Evolutionary conservation across 495 filamentous ascomycete species (phyloP).

Genomic region (Bacidia gigantensis): DNA sequence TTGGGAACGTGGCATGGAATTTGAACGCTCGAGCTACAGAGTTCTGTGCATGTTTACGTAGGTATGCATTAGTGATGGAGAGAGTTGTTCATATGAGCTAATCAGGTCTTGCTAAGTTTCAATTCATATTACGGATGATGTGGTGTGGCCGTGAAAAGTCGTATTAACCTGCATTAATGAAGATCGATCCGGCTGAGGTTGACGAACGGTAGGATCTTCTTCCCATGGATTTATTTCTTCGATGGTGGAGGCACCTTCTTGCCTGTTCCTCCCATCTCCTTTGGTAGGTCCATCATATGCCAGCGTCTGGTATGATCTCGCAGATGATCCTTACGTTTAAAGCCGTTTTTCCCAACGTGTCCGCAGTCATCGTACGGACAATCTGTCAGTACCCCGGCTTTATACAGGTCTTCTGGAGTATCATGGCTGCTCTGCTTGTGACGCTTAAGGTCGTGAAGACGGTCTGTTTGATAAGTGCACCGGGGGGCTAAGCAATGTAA

Average conservation of each 20-base stretch:
- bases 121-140: too few relatives aligned
- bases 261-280: constrained; percentile 13
- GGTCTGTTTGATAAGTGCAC: constrained; percentile 37
- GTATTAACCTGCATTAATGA: too few relatives aligned
- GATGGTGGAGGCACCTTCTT: background rate
- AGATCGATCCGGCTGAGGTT: too few relatives aligned
- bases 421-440: constrained; percentile 37
- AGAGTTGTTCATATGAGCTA: too few relatives aligned
- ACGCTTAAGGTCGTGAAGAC: constrained; percentile 40
- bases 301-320: constrained; percentile 77
- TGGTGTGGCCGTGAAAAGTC: too few relatives aligned
- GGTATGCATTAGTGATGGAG: too few relatives aligned
- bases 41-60: too few relatives aligned
- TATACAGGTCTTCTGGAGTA: background rate
- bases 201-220: too few relatives aligned
- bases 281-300: constrained; percentile 44
- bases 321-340: constrained; percentile 75
- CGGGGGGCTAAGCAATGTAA: constrained; percentile 31
- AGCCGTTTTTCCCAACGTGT: constrained; percentile 61
- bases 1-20: too few relatives aligned
- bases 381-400: constrained; percentile 41
- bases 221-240: too few relatives aligned
- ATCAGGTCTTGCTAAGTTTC: too few relatives aligned
- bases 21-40: too few relatives aligned
- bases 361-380: constrained; percentile 71